These are phyloP conservation scores for Kluyveromyces sp. DNA, from an alignment of 1,139 yeast genomes.

Conservation along the genomic window DNA sequence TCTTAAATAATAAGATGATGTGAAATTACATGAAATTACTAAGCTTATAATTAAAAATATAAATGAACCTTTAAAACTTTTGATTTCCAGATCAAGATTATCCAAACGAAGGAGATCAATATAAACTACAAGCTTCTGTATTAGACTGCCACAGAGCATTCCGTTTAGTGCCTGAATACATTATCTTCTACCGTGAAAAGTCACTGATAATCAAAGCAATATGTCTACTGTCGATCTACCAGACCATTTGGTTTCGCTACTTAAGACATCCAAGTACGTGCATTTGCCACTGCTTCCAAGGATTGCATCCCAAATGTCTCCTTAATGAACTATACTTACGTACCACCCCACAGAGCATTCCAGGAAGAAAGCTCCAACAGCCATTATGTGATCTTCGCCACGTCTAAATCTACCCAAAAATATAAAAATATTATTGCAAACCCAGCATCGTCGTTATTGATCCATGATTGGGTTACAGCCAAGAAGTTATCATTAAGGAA, in stretches of 20 bases:
- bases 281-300: slow-evolving; percentile 72
- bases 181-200: too few species aligned
- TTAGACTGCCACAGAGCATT: too few species aligned
- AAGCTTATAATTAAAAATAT: too few species aligned
- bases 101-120: too few species aligned
- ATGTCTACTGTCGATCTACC: slow-evolving; percentile 35
- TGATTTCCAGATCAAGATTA: too few species aligned
- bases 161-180: too few species aligned
- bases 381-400: slow-evolving; percentile 56
- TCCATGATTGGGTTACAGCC: slow-evolving; percentile 81
- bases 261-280: slow-evolving; percentile 56
- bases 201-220: background rate
- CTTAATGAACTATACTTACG: slow-evolving; percentile 77
- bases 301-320: slow-evolving; percentile 73
- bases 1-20: too few species aligned
- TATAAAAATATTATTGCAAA: slow-evolving; percentile 57
- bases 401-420: slow-evolving; percentile 63
- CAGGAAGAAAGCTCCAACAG: slow-evolving; percentile 23
- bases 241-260: slow-evolving; percentile 44
- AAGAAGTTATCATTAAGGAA: slow-evolving; percentile 33
- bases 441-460: slow-evolving; percentile 67
- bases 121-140: too few species aligned
- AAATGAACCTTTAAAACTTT: too few species aligned
- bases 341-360: slow-evolving; percentile 35
- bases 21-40: too few species aligned